A percentile compares a stretch with the other conserved stretches of the same genome.
phyloP scores from a whole-genome alignment of 176 grass and related monocot species.

The Hsuehochloa calcarea region DNA sequence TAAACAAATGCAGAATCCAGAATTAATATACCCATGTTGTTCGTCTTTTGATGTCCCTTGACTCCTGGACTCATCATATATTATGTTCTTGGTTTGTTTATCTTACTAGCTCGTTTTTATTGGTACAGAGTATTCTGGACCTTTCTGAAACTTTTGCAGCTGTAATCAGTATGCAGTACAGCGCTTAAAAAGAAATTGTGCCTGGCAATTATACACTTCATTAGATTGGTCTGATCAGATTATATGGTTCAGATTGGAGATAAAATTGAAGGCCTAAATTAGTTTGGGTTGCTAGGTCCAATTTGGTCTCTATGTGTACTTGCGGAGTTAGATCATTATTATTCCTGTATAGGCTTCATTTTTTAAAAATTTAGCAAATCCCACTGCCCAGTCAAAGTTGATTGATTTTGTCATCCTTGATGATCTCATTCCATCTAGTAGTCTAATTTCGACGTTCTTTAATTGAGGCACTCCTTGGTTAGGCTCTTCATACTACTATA shows the following conservation, averaged over 20 bases:
- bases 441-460: neutral
- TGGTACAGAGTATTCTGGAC: neutral
- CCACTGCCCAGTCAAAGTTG: neutral
- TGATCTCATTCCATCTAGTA: slow-evolving; percentile 1
- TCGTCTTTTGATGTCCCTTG: slow-evolving; percentile 10
- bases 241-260: neutral
- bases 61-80: neutral
- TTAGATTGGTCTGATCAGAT: neutral
- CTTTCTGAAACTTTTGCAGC: neutral
- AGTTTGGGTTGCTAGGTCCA: neutral
- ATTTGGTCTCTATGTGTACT: neutral
- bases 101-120: neutral
- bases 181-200: neutral
- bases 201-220: neutral
- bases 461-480: neutral
- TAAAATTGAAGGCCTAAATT: neutral
- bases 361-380: neutral
- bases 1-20: slow-evolving; percentile 9
- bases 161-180: neutral
- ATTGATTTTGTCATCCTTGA: neutral
- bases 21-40: neutral
- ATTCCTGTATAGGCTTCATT: neutral
- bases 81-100: neutral
- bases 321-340: slow-evolving; percentile 5
- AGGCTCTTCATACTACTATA: neutral